Conservation (phyloP, 1,284 basidiomycete species). For the Singerocomus inundabilis region DNA sequence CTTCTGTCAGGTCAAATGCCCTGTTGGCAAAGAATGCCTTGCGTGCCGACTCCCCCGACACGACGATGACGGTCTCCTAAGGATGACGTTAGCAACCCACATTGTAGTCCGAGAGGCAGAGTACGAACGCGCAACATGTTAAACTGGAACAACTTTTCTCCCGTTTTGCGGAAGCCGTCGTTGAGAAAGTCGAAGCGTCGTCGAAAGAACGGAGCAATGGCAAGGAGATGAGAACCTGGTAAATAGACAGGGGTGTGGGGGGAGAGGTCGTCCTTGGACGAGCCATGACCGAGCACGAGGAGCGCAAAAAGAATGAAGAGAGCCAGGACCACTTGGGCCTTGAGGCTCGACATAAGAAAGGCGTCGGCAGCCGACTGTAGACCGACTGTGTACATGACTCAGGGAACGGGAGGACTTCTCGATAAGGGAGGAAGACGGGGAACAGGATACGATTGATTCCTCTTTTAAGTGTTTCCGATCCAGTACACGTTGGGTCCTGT, state of each 20-base stretch:
- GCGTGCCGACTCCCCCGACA: constrained; percentile 69
- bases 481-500: constrained; percentile 27
- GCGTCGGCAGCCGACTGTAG: constrained; percentile 56
- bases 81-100: constrained; percentile 21
- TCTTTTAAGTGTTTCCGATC: constrained; percentile 26
- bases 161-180: constrained; percentile 64
- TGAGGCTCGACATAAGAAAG: constrained; percentile 55
- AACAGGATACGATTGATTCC: constrained; percentile 19
- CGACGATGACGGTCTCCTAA: constrained; percentile 65
- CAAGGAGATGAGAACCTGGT: constrained; percentile 53
- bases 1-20: constrained; percentile 69
- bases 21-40: constrained; percentile 65
- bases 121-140: constrained; percentile 49
- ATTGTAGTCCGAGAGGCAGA: constrained; percentile 7
- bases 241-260: constrained; percentile 49
- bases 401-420: constrained; percentile 16
- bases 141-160: constrained; percentile 64
- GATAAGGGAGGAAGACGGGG: constrained; percentile 26
- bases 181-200: constrained; percentile 67
- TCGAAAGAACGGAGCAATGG: constrained; percentile 64
- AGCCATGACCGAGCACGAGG: constrained; percentile 40
- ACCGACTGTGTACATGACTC: constrained; percentile 52
- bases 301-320: constrained; percentile 54
- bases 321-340: constrained; percentile 52
- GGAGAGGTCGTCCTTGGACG: constrained; percentile 42